A percentile compares a stretch with the other conserved stretches of the same genome.
These are phyloP conservation scores for Fusarium camptoceras DNA, from an alignment of 2,329 filamentous ascomycete species.

Conservation along the genomic window DNA sequence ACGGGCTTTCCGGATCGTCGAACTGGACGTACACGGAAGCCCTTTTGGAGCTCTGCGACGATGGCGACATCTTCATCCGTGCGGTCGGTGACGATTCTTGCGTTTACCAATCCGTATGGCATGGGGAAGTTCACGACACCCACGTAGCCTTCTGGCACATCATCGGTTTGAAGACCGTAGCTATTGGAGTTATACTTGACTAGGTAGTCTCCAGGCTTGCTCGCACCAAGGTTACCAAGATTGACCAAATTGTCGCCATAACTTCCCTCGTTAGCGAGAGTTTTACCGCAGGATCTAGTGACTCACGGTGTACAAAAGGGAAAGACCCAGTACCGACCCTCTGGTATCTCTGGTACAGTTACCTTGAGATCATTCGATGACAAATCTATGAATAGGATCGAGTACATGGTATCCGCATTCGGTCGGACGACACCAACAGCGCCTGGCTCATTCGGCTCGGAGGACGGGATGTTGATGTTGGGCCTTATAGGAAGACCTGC, in stretches of 20 bases:
- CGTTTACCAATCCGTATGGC: background rate
- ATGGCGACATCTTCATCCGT: background rate
- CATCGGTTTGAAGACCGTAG: background rate
- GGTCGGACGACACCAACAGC: background rate
- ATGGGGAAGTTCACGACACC: background rate
- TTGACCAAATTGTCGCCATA: background rate
- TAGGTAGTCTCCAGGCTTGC: background rate
- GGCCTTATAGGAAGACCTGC: background rate
- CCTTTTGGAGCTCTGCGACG: background rate
- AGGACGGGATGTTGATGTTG: background rate
- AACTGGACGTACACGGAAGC: background rate
- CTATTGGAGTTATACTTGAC: background rate
- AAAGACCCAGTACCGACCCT: background rate
- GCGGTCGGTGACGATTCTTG: background rate
- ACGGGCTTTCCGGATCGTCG: background rate
- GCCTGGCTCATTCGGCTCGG: background rate
- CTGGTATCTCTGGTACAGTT: background rate
- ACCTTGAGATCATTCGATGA: background rate
- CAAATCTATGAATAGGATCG: background rate
- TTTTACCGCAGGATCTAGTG: no score
- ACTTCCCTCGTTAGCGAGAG: no score
- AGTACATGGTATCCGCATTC: background rate
- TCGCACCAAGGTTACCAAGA: background rate
- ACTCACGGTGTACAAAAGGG: background rate
- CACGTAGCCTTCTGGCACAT: background rate